Evolutionary conservation across 1,284 basidiomycete species (phyloP).

Genomic region (Boletellus sp.): DNA sequence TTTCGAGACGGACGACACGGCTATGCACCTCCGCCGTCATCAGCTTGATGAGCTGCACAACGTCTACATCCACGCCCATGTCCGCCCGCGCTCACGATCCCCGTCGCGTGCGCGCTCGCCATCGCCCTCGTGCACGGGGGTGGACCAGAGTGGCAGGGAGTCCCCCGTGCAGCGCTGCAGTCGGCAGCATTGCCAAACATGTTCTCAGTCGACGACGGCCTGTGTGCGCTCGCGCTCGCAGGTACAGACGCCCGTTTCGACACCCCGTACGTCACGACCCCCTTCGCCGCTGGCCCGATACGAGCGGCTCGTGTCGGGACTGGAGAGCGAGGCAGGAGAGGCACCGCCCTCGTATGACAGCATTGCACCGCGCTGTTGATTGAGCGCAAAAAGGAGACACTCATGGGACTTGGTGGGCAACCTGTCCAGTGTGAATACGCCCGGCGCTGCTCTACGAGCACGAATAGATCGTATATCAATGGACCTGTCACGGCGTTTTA

Average conservation of each 20-base stretch:
- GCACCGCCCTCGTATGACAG: constrained; percentile 60
- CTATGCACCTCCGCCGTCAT: too few relatives aligned
- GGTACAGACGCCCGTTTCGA: constrained; percentile 1
- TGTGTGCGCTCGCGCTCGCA: constrained; percentile 1
- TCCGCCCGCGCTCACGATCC: constrained; percentile 1
- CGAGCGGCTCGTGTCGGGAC: constrained; percentile 60
- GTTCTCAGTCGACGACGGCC: not conserved
- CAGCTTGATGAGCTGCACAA: too few relatives aligned
- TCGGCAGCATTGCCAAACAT: not conserved
- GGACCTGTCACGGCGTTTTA: too few relatives aligned
- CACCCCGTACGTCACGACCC: constrained; percentile 18
- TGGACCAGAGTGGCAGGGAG: not conserved
- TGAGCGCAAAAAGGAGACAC: too few relatives aligned
- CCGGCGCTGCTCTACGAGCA: too few relatives aligned
- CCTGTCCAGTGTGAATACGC: too few relatives aligned
- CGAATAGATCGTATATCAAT: too few relatives aligned
- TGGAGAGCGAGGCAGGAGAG: constrained; percentile 63
- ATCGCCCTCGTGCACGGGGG: not conserved
- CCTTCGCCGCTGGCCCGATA: constrained; percentile 41
- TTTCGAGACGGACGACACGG: constrained; percentile 34
- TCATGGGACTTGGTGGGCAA: too few relatives aligned
- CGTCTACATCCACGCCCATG: too few relatives aligned
- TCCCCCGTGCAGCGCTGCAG: not conserved
- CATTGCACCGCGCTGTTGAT: constrained; percentile 6
- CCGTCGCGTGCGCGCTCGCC: not conserved